phyloP scores from a whole-genome alignment of 768 basidiomycete genomes.

The Punctularia strigosozonata region DNA sequence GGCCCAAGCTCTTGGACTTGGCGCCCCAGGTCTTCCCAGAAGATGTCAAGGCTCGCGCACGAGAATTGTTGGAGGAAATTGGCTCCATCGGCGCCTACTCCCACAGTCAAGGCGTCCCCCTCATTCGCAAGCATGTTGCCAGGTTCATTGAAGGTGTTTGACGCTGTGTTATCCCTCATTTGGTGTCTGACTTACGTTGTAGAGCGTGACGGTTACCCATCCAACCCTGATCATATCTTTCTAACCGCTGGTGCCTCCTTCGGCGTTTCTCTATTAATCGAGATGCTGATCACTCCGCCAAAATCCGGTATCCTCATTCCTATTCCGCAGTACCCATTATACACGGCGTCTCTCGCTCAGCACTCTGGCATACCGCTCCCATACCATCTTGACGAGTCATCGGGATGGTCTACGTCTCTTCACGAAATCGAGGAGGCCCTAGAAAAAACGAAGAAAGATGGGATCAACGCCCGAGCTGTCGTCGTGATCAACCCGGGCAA shows the following conservation, averaged over 20 bases:
- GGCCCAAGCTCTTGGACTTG: constrained; percentile 70
- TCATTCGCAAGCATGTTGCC: constrained; percentile 81
- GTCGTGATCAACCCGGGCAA: constrained; percentile 99
- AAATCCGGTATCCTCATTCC: constrained; percentile 81
- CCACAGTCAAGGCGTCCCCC: constrained; percentile 85
- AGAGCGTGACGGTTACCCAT: constrained; percentile 87
- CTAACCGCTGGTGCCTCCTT: constrained; percentile 91
- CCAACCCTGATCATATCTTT: constrained; percentile 80
- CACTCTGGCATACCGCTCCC: constrained; percentile 70
- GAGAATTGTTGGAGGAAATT: constrained; percentile 71
- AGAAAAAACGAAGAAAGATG: constrained; percentile 47
- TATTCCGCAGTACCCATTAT: constrained; percentile 96
- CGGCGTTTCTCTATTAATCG: constrained; percentile 82
- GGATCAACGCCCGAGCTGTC: constrained; percentile 64
- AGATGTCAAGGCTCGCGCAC: constrained; percentile 78
- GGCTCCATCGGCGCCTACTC: constrained; percentile 94
- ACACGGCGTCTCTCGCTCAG: constrained; percentile 90
- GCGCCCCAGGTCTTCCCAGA: constrained; percentile 71
- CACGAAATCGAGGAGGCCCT: constrained; percentile 56
- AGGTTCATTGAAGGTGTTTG: constrained; percentile 74
- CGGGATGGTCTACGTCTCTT: constrained; percentile 75
- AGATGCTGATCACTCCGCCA: constrained; percentile 61
- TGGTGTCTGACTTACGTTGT: constrained; percentile 4
- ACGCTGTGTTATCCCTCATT: not conserved
- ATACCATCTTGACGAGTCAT: constrained; percentile 78